Base-by-base conservation (phyloP, 805 yeast genomes). In the Starmera caribaea region DNA sequence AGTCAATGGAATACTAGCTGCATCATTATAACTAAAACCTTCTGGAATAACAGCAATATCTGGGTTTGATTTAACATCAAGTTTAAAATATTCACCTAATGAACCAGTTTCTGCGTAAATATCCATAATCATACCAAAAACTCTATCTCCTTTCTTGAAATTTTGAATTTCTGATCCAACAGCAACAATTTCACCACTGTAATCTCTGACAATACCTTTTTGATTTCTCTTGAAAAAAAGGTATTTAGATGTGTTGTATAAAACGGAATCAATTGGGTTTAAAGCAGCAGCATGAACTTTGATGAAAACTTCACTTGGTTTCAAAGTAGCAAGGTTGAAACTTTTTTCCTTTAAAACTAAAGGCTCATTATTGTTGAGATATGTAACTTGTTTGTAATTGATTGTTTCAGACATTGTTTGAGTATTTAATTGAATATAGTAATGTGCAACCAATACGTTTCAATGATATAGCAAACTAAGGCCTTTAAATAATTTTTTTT, bases 391-490 rank as follows among this genome's bases (percentile, higher is more conserved):
- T 10, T 33, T 33, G n/a, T 17, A 33, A n/a, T 11, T 33, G 35
- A n/a, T n/a, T 1, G 86, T 79, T 45, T 84, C 89, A 38, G 85
- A 64, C 71, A 81, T 84, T 89, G 83, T 83, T 34, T 10, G 13
- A 7, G 8, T 21, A 21, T 21, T n/a, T 21, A 9, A 21, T 21
- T 21, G 4, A 21, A 21, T 2, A 21, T 21, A 21, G 9, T 21
- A 9, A 21, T 21, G 6, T 21, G 26, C 8, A 5, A 21, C 8
- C 26, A 21, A 21, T 21, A 7, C 8, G 26, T 9, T 21, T 21
- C 26, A 21, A 7, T 21, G 26, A 9, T 21, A 21, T 2, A 21
- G 26, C 26, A 21, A 21, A 21, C 26, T 21, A n/a, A 21, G 6
- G 26, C 26, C 8, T 21, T 21, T 21, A 21, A 21, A 21, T 21